Percentiles rank a stretch among this genome's conserved stretches.
Conservation (phyloP, 2,329 filamentous ascomycete genomes). For the Zymoseptoria passerinii region DNA sequence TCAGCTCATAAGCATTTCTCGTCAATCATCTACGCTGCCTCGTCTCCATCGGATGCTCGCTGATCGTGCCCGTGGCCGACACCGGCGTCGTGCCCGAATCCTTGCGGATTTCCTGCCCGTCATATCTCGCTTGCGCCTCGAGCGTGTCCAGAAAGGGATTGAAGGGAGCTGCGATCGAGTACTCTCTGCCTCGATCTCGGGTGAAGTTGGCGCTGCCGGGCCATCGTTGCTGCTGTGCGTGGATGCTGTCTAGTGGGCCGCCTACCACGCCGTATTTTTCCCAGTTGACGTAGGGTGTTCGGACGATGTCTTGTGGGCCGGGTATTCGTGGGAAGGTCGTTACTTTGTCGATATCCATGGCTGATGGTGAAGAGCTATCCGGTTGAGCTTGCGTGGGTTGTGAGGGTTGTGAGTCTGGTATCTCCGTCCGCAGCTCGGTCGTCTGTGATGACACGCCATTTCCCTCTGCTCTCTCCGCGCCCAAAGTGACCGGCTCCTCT, state of each 20-base stretch:
- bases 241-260: conserved; percentile 72
- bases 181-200: conserved; percentile 33
- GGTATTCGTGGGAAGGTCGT: conserved; percentile 57
- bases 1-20: neutral
- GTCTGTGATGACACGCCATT: conserved; percentile 15
- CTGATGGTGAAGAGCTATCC: neutral
- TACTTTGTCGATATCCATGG: neutral
- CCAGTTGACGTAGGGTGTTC: conserved; percentile 90
- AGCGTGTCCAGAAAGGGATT: conserved; percentile 48
- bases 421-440: conserved; percentile 14
- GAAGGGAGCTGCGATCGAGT: conserved; percentile 51
- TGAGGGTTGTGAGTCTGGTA: conserved; percentile 18
- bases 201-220: conserved; percentile 37
- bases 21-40: conserved; percentile 12
- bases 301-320: conserved; percentile 69
- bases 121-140: conserved; percentile 7
- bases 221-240: conserved; percentile 64
- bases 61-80: conserved; percentile 16
- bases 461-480: conserved; percentile 29
- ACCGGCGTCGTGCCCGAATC: conserved; percentile 15
- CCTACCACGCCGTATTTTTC: conserved; percentile 86
- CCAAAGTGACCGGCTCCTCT: conserved; percentile 20
- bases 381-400: neutral
- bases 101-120: conserved; percentile 11
- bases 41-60: conserved; percentile 26